These are phyloP conservation scores for Panaeolus cyanescens DNA, from an alignment of 768 basidiomycete species.

Conservation along the genomic window DNA sequence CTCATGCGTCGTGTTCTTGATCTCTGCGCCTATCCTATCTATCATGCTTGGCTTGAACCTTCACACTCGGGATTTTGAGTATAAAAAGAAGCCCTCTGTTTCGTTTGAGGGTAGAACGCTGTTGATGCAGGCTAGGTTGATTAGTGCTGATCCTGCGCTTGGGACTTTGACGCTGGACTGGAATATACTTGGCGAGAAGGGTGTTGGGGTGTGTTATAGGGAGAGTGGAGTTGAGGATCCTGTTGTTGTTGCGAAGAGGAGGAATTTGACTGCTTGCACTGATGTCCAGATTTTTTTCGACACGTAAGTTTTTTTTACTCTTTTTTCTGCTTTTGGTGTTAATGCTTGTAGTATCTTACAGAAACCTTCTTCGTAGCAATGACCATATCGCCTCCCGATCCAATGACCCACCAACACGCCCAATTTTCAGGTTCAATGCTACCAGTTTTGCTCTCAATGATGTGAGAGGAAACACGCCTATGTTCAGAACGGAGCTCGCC, in stretches of 20 bases:
- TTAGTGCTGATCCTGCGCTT: slow-evolving; percentile 20
- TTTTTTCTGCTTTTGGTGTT: not conserved
- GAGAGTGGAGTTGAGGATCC: not conserved
- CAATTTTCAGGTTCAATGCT: slow-evolving; percentile 22
- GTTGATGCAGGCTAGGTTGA: slow-evolving; percentile 18
- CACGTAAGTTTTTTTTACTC: slow-evolving; percentile 10
- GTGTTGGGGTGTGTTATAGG: not conserved
- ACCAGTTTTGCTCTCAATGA: slow-evolving; percentile 13
- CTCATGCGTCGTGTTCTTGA: slow-evolving; percentile 13
- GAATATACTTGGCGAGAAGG: slow-evolving; percentile 17
- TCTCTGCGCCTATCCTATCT: slow-evolving; percentile 13
- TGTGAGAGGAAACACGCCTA: slow-evolving; percentile 18
- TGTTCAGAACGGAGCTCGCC: slow-evolving; percentile 22
- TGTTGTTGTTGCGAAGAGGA: slow-evolving; percentile 16
- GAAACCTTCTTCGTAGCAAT: slow-evolving; percentile 14
- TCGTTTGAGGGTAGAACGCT: slow-evolving; percentile 13
- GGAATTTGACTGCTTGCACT: slow-evolving; percentile 17
- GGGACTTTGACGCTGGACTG: slow-evolving; percentile 22
- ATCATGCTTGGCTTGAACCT: slow-evolving; percentile 17
- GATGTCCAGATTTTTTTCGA: slow-evolving; percentile 24
- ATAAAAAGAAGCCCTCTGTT: slow-evolving; percentile 5
- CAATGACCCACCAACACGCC: slow-evolving; percentile 18
- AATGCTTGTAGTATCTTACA: not conserved
- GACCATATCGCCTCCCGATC: slow-evolving; percentile 8
- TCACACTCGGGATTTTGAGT: slow-evolving; percentile 15